Base-by-base conservation (phyloP, 2,329 filamentous ascomycete genomes). In the Phialophora expanda region DNA sequence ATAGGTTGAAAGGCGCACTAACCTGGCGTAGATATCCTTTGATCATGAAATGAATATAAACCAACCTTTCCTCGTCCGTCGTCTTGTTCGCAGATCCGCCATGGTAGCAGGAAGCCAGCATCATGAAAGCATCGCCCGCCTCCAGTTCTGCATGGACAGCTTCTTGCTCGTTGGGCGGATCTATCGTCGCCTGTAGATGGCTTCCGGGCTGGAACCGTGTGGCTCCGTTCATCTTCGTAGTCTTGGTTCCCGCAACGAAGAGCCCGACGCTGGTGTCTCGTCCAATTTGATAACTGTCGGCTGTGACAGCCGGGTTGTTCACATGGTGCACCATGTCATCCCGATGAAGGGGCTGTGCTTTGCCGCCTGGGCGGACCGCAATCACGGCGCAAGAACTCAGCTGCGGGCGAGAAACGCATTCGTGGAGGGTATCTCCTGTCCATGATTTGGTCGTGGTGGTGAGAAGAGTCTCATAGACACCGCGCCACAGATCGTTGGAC, bases 1-100 rank as follows among this genome's bases (percentile, higher is more conserved):
- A 30, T n/a, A 30, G 30, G 51, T 20, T 20, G n/a, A 4, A 54
- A 28, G 51, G 8, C 20, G 9, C 51, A 54, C 51, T 26, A 1
- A 54, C 44, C 44, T 48, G 44, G 44, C 44, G 44, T 48, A 48
- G 22, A 48, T 48, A 48, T 20, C 56, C 56, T 26, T 46, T 58
- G 24, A n/a, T 30, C 53, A 56, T 56, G 28, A 56, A 56, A 20
- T n/a, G 17, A 17, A 26, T 32, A 34, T 30, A 56, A 17, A 56
- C 22, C 24, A 56, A 11, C n/a, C 53, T 30, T 20, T 56, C 53
- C 26, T 56, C 28, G 24, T 56, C 24, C 7, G 22, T 14, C 24
- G 53, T 56, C 11, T 26, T 56, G 53, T 56, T 56, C 14, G 28
- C 53, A 14, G 24, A 32, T 56, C 53, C 53, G 17, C 53, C 53